phyloP scores from a whole-genome alignment of 768 basidiomycete species.

The Lactarius evosmus region DNA sequence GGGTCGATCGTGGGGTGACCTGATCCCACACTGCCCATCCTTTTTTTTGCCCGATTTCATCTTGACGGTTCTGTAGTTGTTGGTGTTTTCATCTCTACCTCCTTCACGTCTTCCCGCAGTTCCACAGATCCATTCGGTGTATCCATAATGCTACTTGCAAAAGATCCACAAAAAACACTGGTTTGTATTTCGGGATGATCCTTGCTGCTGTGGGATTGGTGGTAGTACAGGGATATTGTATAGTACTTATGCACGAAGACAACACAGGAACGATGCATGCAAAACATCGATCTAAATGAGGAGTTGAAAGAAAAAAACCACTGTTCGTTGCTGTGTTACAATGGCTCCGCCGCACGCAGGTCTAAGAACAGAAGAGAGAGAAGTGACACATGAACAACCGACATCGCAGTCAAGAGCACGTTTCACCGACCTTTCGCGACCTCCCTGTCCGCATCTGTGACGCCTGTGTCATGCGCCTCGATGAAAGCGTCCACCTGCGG shows the following conservation, averaged over 20 bases:
- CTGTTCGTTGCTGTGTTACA: slow-evolving; percentile 9
- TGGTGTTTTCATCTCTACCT: neutral
- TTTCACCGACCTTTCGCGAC: slow-evolving; percentile 63
- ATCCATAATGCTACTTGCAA: slow-evolving; percentile 1
- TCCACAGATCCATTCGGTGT: neutral
- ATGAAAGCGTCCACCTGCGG: slow-evolving; percentile 85
- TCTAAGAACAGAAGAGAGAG: slow-evolving; percentile 7
- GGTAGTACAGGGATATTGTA: slow-evolving; percentile 23
- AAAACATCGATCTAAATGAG: slow-evolving; percentile 14
- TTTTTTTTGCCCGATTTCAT: neutral
- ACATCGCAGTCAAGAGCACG: neutral
- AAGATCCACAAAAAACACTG: neutral
- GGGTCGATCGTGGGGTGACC: slow-evolving; percentile 52
- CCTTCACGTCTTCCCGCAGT: neutral
- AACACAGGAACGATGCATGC: slow-evolving; percentile 4
- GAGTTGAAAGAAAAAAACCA: no score
- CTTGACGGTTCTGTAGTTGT: neutral
- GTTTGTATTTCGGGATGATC: slow-evolving; percentile 19
- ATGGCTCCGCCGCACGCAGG: slow-evolving; percentile 14
- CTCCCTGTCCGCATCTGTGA: slow-evolving; percentile 75
- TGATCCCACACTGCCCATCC: slow-evolving; percentile 2
- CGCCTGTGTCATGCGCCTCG: slow-evolving; percentile 86
- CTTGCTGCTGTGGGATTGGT: slow-evolving; percentile 17
- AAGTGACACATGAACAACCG: slow-evolving; percentile 1
- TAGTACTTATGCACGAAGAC: slow-evolving; percentile 7